Conservation (phyloP, 1,139 yeast genomes). For the Geotrichum carabidarum region DNA sequence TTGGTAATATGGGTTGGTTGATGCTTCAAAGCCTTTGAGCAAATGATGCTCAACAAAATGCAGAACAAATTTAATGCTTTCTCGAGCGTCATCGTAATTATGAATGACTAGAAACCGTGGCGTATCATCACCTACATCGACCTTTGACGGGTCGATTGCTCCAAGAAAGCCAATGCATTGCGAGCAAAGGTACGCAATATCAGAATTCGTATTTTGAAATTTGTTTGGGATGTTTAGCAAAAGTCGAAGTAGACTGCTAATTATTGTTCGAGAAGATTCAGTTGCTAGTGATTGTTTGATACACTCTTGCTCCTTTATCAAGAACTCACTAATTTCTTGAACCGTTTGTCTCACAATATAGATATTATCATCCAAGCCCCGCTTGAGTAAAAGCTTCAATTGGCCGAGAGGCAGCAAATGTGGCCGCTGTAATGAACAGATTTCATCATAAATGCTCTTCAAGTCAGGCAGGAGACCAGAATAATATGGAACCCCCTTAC, state of each 20-base stretch:
- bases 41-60: conserved; percentile 63
- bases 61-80: conserved; percentile 59
- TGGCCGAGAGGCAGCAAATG: conserved; percentile 4
- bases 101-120: conserved; percentile 49
- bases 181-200: conserved; percentile 56
- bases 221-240: conserved; percentile 46
- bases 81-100: conserved; percentile 59
- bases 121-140: conserved; percentile 46
- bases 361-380: conserved; percentile 63
- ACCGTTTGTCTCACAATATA: conserved; percentile 77
- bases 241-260: conserved; percentile 48
- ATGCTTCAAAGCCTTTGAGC: conserved; percentile 80
- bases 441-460: conserved; percentile 20
- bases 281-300: conserved; percentile 38
- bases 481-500: conserved; percentile 29
- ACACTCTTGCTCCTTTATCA: conserved; percentile 46
- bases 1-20: conserved; percentile 82
- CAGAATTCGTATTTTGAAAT: conserved; percentile 45
- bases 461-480: conserved; percentile 26
- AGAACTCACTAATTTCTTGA: conserved; percentile 55
- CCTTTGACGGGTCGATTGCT: conserved; percentile 63
- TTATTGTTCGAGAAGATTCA: conserved; percentile 35
- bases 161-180: conserved; percentile 74
- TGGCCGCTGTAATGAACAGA: not conserved
- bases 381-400: conserved; percentile 33